These are phyloP conservation scores for Talaromyces sp. DNA, from an alignment of 2,329 filamentous ascomycete species.

Conservation along the genomic window DNA sequence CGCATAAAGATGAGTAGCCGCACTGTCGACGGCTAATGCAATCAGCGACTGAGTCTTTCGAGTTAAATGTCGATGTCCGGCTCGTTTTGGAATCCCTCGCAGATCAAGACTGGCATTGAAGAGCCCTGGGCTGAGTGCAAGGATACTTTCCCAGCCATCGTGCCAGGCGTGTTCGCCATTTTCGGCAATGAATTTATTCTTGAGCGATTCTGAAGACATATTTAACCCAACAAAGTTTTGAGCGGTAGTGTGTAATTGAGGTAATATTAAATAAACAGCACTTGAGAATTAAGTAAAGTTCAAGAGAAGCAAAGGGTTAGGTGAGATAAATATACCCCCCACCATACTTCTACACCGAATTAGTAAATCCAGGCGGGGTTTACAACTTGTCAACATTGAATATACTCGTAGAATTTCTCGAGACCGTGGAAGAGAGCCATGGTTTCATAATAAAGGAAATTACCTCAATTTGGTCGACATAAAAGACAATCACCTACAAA, in stretches of 20 bases:
- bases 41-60: slow-evolving; percentile 2
- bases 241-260: not conserved
- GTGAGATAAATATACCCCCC: not conserved
- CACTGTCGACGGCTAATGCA: slow-evolving; percentile 34
- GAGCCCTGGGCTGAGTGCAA: slow-evolving; percentile 1
- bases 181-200: slow-evolving; percentile 1
- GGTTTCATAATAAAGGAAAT: no score
- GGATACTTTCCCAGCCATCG: slow-evolving; percentile 2
- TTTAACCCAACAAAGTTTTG: not conserved
- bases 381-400: not conserved
- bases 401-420: not conserved
- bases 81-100: slow-evolving; percentile 1
- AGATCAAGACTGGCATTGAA: slow-evolving; percentile 1
- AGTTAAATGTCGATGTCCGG: slow-evolving; percentile 1
- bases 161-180: slow-evolving; percentile 1
- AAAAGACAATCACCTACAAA: no score
- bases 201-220: not conserved
- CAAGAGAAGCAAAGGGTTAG: not conserved
- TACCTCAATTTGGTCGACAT: not conserved
- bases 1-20: slow-evolving; percentile 42
- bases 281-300: not conserved
- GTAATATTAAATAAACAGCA: not conserved
- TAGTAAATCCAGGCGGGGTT: not conserved
- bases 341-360: not conserved
- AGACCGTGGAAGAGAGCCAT: not conserved